Evolutionary conservation across 2,329 filamentous ascomycete species (phyloP), one percentile per base, ranked within the genome.

Genomic region (Trichoderma breve): DNA sequence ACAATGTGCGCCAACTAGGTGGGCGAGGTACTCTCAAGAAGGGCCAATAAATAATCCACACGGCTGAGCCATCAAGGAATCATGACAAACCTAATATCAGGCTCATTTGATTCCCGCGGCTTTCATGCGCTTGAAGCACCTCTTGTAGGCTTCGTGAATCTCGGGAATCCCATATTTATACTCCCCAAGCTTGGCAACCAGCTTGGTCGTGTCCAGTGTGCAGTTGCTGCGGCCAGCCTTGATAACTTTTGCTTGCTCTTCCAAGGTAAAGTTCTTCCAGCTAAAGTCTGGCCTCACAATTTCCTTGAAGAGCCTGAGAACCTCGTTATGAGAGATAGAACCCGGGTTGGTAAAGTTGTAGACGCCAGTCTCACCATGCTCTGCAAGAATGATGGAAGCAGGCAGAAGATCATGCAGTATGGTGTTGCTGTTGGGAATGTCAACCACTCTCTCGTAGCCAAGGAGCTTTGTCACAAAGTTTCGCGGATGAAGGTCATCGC

Each of bases 321-420:
- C 89, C 80, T 92, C 89, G 79, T 92, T 92, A 81, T 92, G 90
- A n/a, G 88, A 90, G 78, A 92, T 91, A 74, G 89, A 88, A 14
- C 90, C 90, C 0, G 90, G 90, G 81, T 92, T 92, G 73, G 89
- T 91, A 79, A 92, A 91, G 82, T 92, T 92, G 81, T 89, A 91
- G 75, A 92, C 83, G 21, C 90, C 90, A 1, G 85, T 87, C 55
- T 91, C 89, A 53, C 83, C 81, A 80, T 90, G 84, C 79, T 91
- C 87, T 32, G 89, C 87, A 74, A 91, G 81, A 60, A 89, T 78
- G 73, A 91, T 84, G 2, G 88, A 86, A 14, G 86, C 86, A 12
- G 90, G 90, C 24, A 92, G 84, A 62, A 92, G 86, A 76, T 91
- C 88, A 74, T 86, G 84, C 58, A 92, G 85, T 75, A 92, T 88